Evolutionary conservation across 257 asterid genomes (phyloP), one percentile per base, ranked within the genome.

Genomic region (Echium plantagineum): DNA sequence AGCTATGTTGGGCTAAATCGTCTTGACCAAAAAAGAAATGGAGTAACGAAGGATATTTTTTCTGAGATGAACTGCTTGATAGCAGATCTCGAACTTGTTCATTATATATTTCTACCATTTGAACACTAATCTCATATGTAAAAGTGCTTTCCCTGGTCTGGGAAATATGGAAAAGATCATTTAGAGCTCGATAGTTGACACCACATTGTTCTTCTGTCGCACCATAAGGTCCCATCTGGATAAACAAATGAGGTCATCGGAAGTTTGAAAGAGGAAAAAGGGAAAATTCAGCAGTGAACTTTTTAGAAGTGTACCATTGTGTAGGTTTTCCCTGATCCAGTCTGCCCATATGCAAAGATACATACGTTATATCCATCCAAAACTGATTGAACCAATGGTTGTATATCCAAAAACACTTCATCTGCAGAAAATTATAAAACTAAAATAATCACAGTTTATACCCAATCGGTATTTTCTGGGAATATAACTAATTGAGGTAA

Each of bases 61-160:
- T 89, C 47, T 69, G 85, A 21, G 86, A 20, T 48, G 75, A 79
- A 54, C 89, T 94, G 58, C 20, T 81, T 48, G 96, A 67, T 28
- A 89, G 83, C 77, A 93, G 75, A 71, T 93, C 99, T n/a, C 99
- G 97, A 22, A 93, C 94, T 82, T 86, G 96, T 74, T 93, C 97
- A 35, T 93, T 93, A 58, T 93, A 93, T 75, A 89, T 86, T 66
- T 93, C 99, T 61, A 93, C 93, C 95, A 93, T 93, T 70, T 93
- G 99, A 57, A 79, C 97, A n/a, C 84, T 73, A 51, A 93, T 75
- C 66, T 93, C 91, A 58, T 93, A 93, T 16, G 77, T 73, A 56
- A 61, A 81, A 63, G 71, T 69, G 74, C 79, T 65, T 65, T 67
- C 74, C 65, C 97, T 74, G 59, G 66, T 65, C 71, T 83, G 91